phyloP scores from a whole-genome alignment of 2,329 filamentous ascomycete species.

The Claviceps digitariae region DNA sequence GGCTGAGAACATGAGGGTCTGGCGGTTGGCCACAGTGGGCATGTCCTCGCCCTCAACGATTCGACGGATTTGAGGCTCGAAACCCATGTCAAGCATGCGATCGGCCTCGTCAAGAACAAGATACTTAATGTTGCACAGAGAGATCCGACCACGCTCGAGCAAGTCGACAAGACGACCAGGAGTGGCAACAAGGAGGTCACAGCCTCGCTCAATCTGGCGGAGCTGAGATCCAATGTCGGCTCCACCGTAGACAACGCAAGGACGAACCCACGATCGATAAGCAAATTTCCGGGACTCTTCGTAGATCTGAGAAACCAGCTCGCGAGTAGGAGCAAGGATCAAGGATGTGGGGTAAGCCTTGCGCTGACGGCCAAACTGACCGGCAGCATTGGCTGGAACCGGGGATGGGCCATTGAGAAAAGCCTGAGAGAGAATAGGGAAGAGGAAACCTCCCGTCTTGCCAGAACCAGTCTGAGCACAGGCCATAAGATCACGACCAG shows the following conservation, averaged over 20 bases:
- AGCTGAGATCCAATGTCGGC: constrained; percentile 97
- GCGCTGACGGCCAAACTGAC: constrained; percentile 80
- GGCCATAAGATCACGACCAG: constrained; percentile 95
- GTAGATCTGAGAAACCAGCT: constrained; percentile 97
- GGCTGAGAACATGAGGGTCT: constrained; percentile 99
- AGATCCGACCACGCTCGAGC: constrained; percentile 97
- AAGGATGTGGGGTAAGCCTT: constrained; percentile 96
- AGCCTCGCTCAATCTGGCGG: constrained; percentile 92
- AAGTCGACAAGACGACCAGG: constrained; percentile 95
- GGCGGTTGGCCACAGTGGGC: constrained; percentile 68
- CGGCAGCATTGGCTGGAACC: constrained; percentile 47
- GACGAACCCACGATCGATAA: constrained; percentile 97
- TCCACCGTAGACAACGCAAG: constrained; percentile 97
- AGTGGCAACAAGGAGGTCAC: constrained; percentile 92
- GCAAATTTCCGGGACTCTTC: constrained; percentile 97
- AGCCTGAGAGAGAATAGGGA: constrained; percentile 96
- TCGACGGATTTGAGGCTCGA: constrained; percentile 97
- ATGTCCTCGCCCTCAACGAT: constrained; percentile 99
- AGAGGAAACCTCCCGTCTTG: constrained; percentile 99
- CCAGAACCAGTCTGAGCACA: constrained; percentile 99
- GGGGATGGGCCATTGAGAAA: constrained; percentile 77
- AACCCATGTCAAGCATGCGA: constrained; percentile 99
- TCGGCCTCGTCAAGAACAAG: constrained; percentile 97
- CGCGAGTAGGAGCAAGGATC: constrained; percentile 91
- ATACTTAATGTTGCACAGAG: constrained; percentile 97